These are phyloP conservation scores for Forsythia suspensa DNA, from an alignment of 257 asterid species.

Conservation along the genomic window DNA sequence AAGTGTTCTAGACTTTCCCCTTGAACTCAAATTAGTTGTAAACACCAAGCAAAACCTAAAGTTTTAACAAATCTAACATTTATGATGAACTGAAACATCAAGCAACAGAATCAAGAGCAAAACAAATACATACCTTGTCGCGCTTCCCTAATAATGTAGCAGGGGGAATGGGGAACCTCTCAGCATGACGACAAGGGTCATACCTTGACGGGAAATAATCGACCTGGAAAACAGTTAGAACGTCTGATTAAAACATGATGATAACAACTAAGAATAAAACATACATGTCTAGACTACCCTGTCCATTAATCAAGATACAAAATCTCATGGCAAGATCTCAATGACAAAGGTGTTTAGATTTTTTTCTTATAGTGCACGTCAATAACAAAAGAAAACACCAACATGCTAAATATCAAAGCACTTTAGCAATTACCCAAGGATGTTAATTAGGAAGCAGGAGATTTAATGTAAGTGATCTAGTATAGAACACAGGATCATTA, in stretches of 20 bases:
- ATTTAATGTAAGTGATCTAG: background rate
- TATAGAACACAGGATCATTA: background rate
- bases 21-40: background rate
- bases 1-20: background rate
- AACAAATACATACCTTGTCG: constrained; percentile 40
- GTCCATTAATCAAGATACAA: background rate
- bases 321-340: background rate
- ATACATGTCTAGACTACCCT: background rate
- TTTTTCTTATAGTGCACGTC: background rate
- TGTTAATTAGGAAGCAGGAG: constrained; percentile 2
- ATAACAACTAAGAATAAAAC: background rate
- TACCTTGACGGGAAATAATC: constrained; percentile 79
- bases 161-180: constrained; percentile 58
- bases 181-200: constrained; percentile 64
- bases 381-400: background rate
- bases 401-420: background rate
- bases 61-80: background rate
- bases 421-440: background rate
- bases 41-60: constrained; percentile 1
- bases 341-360: background rate
- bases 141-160: constrained; percentile 56
- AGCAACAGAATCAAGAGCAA: constrained; percentile 9
- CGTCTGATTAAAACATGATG: constrained; percentile 12
- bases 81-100: background rate
- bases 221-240: constrained; percentile 38